These are phyloP conservation scores for Pholiota molesta DNA, from an alignment of 768 basidiomycete species.

Conservation along the genomic window DNA sequence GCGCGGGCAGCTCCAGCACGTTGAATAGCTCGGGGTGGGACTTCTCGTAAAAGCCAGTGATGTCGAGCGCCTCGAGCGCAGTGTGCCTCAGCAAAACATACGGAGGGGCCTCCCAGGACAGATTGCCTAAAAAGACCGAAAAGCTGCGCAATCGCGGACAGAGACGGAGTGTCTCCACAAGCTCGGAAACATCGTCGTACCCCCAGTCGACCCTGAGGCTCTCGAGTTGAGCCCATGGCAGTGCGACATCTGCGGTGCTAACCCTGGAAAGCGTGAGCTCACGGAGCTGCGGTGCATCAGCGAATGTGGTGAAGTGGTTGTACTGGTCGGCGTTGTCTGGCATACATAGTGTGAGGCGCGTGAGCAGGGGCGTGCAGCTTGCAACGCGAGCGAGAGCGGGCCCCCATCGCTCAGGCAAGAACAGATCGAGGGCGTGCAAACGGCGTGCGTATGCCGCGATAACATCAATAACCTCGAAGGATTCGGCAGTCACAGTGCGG, in stretches of 20 bases:
- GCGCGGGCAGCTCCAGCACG: constrained; percentile 16
- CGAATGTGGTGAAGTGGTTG: constrained; percentile 19
- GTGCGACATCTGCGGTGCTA: constrained; percentile 15
- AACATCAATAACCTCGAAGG: constrained; percentile 18
- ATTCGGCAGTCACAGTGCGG: constrained; percentile 11
- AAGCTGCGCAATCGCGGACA: constrained; percentile 16
- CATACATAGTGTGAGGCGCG: constrained; percentile 18
- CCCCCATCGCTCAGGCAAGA: constrained; percentile 20
- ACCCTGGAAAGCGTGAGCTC: constrained; percentile 21
- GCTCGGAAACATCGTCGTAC: constrained; percentile 18
- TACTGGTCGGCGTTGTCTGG: constrained; percentile 11
- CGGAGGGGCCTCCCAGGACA: too few relatives aligned
- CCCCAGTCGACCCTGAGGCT: constrained; percentile 18
- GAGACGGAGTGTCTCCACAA: constrained; percentile 19
- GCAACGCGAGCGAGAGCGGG: constrained; percentile 9
- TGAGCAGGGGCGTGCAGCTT: constrained; percentile 16
- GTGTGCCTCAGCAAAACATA: constrained; percentile 21
- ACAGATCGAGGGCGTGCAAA: constrained; percentile 25
- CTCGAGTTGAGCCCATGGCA: constrained; percentile 22
- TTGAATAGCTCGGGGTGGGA: constrained; percentile 11
- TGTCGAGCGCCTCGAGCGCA: constrained; percentile 17
- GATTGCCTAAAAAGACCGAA: too few relatives aligned
- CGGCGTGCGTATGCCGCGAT: constrained; percentile 16
- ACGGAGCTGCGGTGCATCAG: constrained; percentile 17
- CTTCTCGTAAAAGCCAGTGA: constrained; percentile 11